Evolutionary conservation across 108 stramenopile genomes (phyloP).

Genomic region (Pseudonitzschia pungens): DNA sequence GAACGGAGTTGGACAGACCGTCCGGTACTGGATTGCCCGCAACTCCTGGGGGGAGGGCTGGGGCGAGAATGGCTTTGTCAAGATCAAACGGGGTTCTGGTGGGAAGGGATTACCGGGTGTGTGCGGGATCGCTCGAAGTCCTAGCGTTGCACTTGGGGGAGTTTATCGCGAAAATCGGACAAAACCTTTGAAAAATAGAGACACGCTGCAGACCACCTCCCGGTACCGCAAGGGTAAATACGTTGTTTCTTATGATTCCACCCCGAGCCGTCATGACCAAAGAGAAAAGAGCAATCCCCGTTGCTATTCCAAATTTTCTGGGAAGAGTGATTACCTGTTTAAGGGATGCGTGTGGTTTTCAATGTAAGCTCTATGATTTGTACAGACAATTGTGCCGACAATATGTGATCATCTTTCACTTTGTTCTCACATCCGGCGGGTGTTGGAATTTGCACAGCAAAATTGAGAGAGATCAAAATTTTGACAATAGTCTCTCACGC

Average conservation of each 20-base stretch:
- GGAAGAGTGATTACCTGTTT: neutral
- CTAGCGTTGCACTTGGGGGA: constrained; percentile 73
- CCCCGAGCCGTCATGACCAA: neutral
- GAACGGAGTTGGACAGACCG: neutral
- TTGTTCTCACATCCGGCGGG: too few species aligned
- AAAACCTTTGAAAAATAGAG: neutral
- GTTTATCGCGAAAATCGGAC: constrained; percentile 21
- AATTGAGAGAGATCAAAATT: neutral
- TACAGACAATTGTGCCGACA: neutral
- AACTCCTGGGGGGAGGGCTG: constrained; percentile 72
- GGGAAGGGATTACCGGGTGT: constrained; percentile 53
- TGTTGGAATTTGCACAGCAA: neutral
- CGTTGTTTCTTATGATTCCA: neutral
- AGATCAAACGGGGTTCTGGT: constrained; percentile 53
- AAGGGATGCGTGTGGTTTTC: constrained; percentile 6
- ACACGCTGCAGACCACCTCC: neutral
- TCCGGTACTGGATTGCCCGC: constrained; percentile 70
- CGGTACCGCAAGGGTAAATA: constrained; percentile 6
- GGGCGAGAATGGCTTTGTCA: constrained; percentile 77
- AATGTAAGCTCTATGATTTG: constrained; percentile 8
- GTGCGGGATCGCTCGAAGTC: constrained; percentile 74
- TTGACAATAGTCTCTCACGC: neutral
- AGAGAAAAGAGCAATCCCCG: neutral
- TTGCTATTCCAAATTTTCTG: constrained; percentile 1
- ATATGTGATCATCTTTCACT: too few species aligned